Conservation (phyloP, 768 basidiomycete species). For the Calocera viscosa region DNA sequence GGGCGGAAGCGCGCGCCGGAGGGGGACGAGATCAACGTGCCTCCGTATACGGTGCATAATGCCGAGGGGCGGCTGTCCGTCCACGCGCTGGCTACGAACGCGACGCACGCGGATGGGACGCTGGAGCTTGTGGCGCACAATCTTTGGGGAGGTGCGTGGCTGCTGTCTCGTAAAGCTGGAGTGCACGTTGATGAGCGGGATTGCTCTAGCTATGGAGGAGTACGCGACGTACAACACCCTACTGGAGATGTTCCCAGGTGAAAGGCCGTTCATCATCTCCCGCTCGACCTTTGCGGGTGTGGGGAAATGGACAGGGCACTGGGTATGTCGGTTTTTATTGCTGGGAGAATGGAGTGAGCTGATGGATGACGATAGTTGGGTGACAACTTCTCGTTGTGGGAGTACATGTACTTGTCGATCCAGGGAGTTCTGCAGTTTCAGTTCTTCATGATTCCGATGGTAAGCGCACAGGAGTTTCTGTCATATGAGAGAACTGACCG, state of each 20-base stretch:
- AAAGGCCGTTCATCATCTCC: conserved; percentile 42
- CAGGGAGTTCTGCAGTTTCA: conserved; percentile 76
- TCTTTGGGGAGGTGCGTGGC: conserved; percentile 38
- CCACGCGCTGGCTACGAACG: conserved; percentile 55
- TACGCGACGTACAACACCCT: conserved; percentile 51
- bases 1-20: conserved; percentile 35
- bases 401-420: conserved; percentile 55
- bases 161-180: no score
- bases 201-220: conserved; percentile 43
- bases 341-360: neutral
- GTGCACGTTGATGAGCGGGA: no score
- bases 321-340: conserved; percentile 34
- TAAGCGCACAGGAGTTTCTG: conserved; percentile 46
- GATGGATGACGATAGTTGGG: conserved; percentile 32
- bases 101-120: conserved; percentile 51
- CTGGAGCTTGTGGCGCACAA: conserved; percentile 59
- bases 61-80: conserved; percentile 45
- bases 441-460: conserved; percentile 70
- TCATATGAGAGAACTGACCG: no score
- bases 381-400: conserved; percentile 66
- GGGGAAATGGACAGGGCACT: conserved; percentile 54
- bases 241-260: conserved; percentile 39
- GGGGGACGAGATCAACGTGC: conserved; percentile 41
- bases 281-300: conserved; percentile 26
- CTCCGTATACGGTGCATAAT: conserved; percentile 62